Percentiles rank a stretch among this genome's conserved stretches.
These are phyloP conservation scores for Catenaria anguillulae DNA, from an alignment of 371 early-diverging fungal species.

Conservation along the genomic window DNA sequence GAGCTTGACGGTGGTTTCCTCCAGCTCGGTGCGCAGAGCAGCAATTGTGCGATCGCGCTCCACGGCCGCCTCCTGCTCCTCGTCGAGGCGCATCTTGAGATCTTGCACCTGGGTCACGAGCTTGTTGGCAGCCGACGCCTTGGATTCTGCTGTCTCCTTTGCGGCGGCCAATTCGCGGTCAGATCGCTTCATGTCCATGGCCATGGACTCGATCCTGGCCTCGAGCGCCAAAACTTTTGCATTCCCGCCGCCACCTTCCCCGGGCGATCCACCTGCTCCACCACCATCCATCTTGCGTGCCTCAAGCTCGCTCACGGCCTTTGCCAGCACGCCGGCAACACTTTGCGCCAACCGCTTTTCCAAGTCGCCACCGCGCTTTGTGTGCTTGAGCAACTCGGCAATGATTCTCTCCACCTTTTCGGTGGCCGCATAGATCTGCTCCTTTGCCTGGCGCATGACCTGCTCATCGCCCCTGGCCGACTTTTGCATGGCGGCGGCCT, in stretches of 20 bases:
- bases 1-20: slow-evolving; percentile 1
- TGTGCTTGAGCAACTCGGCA: slow-evolving; percentile 2
- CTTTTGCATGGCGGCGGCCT: not conserved
- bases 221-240: not conserved
- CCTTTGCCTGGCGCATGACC: not conserved
- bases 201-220: not conserved
- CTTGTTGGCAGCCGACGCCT: not conserved
- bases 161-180: not conserved
- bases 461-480: not conserved
- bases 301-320: not conserved
- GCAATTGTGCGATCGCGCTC: slow-evolving; percentile 5
- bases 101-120: not conserved
- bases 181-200: not conserved
- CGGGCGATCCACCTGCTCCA: not conserved
- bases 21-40: slow-evolving; percentile 1
- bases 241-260: not conserved
- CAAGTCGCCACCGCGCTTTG: not conserved
- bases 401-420: not conserved
- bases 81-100: not conserved
- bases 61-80: not conserved
- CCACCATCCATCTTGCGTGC: not conserved
- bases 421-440: not conserved
- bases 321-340: not conserved
- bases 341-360: not conserved
- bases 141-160: not conserved